A percentile compares a stretch with the other conserved stretches of the same genome.
phyloP scores from a whole-genome alignment of 2,329 filamentous ascomycete species.

The Fusarium stilboides region DNA sequence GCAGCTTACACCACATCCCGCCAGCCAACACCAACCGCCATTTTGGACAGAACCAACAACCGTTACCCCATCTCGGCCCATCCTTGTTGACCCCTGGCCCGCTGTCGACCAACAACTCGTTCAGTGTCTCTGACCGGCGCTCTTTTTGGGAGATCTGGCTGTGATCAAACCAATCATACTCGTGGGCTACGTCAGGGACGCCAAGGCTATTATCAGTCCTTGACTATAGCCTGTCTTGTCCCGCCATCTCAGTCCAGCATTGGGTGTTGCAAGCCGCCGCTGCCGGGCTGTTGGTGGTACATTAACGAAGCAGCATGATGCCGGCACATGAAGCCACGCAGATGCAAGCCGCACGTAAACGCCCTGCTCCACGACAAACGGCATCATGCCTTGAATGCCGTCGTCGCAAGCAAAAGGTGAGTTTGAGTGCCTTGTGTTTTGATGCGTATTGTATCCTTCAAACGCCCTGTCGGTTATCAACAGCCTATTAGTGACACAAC shows the following conservation, averaged over 20 bases:
- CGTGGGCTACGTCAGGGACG: slow-evolving; percentile 7
- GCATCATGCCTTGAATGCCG: slow-evolving; percentile 68
- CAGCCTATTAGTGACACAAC: neutral
- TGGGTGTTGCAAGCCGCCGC: slow-evolving; percentile 15
- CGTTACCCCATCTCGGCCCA: slow-evolving; percentile 11
- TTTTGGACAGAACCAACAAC: slow-evolving; percentile 28
- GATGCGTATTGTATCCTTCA: neutral
- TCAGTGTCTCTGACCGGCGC: slow-evolving; percentile 17
- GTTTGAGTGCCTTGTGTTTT: slow-evolving; percentile 17
- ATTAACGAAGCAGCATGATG: slow-evolving; percentile 29
- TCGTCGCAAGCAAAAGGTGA: slow-evolving; percentile 67
- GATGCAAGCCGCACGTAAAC: slow-evolving; percentile 40
- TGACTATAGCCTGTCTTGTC: slow-evolving; percentile 13
- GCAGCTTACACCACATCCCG: slow-evolving; percentile 5
- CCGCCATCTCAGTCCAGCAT: slow-evolving; percentile 4
- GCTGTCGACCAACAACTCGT: slow-evolving; percentile 32
- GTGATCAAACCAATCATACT: slow-evolving; percentile 18
- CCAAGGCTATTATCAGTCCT: neutral
- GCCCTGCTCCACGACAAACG: slow-evolving; percentile 48
- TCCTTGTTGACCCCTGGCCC: slow-evolving; percentile 23
- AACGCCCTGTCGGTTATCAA: neutral
- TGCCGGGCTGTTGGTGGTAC: slow-evolving; percentile 30
- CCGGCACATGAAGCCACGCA: slow-evolving; percentile 38
- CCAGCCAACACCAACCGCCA: neutral
- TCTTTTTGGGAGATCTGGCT: slow-evolving; percentile 7